A percentile compares a stretch with the other conserved stretches of the same genome.
Conservation (phyloP, 2,329 filamentous ascomycete species). For the Ophiosphaerella herpotricha region DNA sequence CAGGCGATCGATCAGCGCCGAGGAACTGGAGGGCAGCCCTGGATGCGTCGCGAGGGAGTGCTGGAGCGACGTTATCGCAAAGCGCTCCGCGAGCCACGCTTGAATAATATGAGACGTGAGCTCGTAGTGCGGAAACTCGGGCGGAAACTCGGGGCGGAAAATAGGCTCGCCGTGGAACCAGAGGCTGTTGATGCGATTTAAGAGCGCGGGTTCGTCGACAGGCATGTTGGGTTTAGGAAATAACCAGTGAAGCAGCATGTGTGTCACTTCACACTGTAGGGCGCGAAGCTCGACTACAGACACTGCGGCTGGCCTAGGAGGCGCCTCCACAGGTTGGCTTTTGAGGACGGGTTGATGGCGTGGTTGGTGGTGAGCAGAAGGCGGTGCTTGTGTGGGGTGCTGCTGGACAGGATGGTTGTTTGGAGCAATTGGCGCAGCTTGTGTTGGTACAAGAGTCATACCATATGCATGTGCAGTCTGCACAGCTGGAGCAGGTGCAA, state of each 20-base stretch:
- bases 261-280: constrained; percentile 40
- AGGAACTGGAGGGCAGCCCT: constrained; percentile 19
- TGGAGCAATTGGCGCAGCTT: constrained; percentile 12
- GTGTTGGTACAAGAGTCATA: constrained; percentile 22
- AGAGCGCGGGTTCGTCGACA: constrained; percentile 30
- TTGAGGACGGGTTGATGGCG: constrained; percentile 27
- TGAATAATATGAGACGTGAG: constrained; percentile 33
- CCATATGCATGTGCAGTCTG: constrained; percentile 23
- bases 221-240: constrained; percentile 29
- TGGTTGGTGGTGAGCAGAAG: constrained; percentile 9
- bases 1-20: constrained; percentile 37
- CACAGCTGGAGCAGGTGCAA: constrained; percentile 13
- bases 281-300: constrained; percentile 25
- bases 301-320: constrained; percentile 6
- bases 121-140: constrained; percentile 33
- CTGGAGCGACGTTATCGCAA: constrained; percentile 33
- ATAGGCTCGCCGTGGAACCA: constrained; percentile 33
- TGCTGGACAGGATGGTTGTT: constrained; percentile 2
- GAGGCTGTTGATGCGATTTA: constrained; percentile 32
- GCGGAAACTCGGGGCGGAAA: constrained; percentile 32
- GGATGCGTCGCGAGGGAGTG: constrained; percentile 28
- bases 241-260: constrained; percentile 36
- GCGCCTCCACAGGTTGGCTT: constrained; percentile 27
- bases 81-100: constrained; percentile 38
- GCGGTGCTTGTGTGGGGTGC: not conserved